Conservation (phyloP, 345 rosid species). For the Zanthoxylum bungeanum region DNA sequence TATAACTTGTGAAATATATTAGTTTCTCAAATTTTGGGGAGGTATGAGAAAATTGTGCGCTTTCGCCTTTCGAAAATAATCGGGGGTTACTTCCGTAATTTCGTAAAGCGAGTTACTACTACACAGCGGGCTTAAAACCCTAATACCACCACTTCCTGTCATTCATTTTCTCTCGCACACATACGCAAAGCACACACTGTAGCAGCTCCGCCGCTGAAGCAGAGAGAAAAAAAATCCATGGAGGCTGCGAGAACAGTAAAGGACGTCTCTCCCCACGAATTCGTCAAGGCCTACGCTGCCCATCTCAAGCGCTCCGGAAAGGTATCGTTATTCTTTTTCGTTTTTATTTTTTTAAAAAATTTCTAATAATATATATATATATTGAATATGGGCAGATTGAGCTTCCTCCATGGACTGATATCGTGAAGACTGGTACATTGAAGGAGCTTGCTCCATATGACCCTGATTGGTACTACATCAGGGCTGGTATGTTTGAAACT, state of each 20-base stretch:
- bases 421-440: conserved; percentile 31
- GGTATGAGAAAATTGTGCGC: too few relatives aligned
- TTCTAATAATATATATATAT: too few relatives aligned
- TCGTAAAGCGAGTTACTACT: too few relatives aligned
- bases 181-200: neutral
- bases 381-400: neutral
- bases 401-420: conserved; percentile 31
- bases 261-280: conserved; percentile 57
- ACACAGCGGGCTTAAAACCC: neutral
- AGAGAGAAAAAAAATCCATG: conserved; percentile 11
- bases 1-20: too few relatives aligned
- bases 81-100: too few relatives aligned
- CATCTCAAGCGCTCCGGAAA: conserved; percentile 59
- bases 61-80: too few relatives aligned
- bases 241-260: conserved; percentile 39
- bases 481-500: conserved; percentile 21
- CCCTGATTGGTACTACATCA: conserved; percentile 34
- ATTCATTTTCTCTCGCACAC: neutral
- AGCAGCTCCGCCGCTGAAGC: conserved; percentile 4
- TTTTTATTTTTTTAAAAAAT: neutral
- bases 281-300: conserved; percentile 50
- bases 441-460: conserved; percentile 43
- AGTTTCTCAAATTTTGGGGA: too few relatives aligned
- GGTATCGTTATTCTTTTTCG: conserved; percentile 16
- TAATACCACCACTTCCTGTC: neutral